Evolutionary conservation across 148 eudicot genomes (phyloP).

Genomic region (Talinum fruticosum): DNA sequence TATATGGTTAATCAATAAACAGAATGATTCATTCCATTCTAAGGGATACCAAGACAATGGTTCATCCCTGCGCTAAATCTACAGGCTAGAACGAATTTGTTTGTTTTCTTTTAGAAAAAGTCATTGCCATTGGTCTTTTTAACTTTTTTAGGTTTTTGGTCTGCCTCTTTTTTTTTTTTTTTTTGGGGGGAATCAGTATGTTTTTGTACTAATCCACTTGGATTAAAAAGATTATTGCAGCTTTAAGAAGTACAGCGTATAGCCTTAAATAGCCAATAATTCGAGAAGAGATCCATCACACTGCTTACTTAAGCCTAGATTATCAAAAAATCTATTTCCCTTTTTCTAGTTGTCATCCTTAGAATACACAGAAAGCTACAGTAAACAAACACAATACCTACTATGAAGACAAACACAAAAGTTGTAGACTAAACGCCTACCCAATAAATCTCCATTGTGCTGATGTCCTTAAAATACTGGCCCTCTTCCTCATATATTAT

Average conservation of each 20-base stretch:
- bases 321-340: neutral
- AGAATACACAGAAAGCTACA: neutral
- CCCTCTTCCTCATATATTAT: no score
- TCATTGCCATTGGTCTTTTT: no score
- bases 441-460: neutral
- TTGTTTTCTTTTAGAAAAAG: no score
- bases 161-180: no score
- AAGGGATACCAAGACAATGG: neutral
- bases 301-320: neutral
- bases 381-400: neutral
- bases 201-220: no score
- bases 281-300: neutral
- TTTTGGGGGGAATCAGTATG: no score
- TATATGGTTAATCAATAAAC: neutral
- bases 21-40: neutral
- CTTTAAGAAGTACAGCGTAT: no score
- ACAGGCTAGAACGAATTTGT: neutral
- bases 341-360: no score
- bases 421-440: neutral
- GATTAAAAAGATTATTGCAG: neutral
- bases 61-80: neutral
- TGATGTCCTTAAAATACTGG: neutral
- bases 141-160: no score
- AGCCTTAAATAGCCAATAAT: no score
- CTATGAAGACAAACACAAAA: neutral